Evolutionary conservation across 257 asterid genomes (phyloP).

Genomic region (Capsicum baccatum): DNA sequence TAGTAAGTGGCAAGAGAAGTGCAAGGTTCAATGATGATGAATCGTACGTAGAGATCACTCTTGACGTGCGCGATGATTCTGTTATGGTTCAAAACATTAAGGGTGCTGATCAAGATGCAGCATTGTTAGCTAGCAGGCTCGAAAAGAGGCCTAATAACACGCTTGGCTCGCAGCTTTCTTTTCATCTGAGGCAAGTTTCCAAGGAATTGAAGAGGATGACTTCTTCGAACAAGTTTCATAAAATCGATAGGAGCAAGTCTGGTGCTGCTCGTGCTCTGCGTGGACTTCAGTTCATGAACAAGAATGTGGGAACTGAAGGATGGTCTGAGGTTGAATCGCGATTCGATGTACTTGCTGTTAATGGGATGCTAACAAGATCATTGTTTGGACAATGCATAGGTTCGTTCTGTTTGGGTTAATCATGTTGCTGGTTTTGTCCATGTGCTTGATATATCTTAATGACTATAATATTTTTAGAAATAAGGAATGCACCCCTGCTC

Average conservation of each 20-base stretch:
- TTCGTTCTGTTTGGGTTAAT: not conserved
- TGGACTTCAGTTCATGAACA: conserved; percentile 33
- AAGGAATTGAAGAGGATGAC: conserved; percentile 26
- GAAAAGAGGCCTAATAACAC: conserved; percentile 27
- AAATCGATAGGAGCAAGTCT: conserved; percentile 28
- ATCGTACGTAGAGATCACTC: conserved; percentile 31
- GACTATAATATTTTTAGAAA: not conserved
- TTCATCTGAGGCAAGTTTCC: conserved; percentile 28
- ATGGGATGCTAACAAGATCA: conserved; percentile 17
- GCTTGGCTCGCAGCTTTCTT: conserved; percentile 27
- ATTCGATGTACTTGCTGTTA: conserved; percentile 15
- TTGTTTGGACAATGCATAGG: conserved; percentile 34
- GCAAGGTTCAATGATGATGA: conserved; percentile 12
- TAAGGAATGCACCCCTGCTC: not conserved
- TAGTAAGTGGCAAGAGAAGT: conserved; percentile 13
- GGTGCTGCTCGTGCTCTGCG: conserved; percentile 32
- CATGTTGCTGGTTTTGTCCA: not conserved
- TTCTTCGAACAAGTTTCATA: conserved; percentile 27
- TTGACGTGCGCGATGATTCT: conserved; percentile 29
- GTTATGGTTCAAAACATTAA: conserved; percentile 27
- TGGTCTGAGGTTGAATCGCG: conserved; percentile 32
- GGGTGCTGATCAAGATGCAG: conserved; percentile 27
- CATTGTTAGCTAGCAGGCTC: conserved; percentile 26
- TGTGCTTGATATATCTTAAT: not conserved
- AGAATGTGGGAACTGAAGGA: conserved; percentile 26